Evolutionary conservation across 148 eudicot genomes (phyloP), one percentile per base, ranked within the genome.

Genomic region (Rhododendron kiyosumense): DNA sequence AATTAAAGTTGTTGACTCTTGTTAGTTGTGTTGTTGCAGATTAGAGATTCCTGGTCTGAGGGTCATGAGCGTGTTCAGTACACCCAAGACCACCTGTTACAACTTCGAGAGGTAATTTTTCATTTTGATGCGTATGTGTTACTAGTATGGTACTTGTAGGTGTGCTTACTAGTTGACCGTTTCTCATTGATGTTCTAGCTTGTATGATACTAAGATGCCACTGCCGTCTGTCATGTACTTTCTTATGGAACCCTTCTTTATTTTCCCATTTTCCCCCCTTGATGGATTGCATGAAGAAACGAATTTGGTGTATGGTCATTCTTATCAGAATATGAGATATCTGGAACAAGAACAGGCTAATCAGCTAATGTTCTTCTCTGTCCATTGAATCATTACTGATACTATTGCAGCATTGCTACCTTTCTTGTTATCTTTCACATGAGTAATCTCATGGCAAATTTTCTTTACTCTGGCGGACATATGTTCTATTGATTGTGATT

Each of bases 21-120:
- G 43, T 41, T 2, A 78, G 54, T 57, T 79, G 78, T 76, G 26
- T 74, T 84, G 52, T 88, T 74, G 36, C 84, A 97, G 98, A 90
- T 90, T 87, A 96, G 94, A 85, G 98, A 94, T 81, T 90, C 93
- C 81, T 89, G 98, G 38, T 94, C 94, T 85, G 99, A 97, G 84
- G 88, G 91, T 75, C 92, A 87, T 88, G 98, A 97, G 88, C 93
- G 93, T n/a, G 86, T 97, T 85, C 94, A 91, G 74, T 97, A 92
- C 89, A 88, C 93, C 63, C 89, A 93, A 69, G 98, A 95, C 83
- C 96, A 93, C 88, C 93, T 97, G 85, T 57, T 95, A 75, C 94
- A 94, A 78, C 91, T 97, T 71, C 91, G 95, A 82, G 95, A 95
- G 99, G 99, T 97, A 93, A 88, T 54, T 7, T 30, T 5, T 30